phyloP scores from a whole-genome alignment of 805 yeast species.

The Wickerhamiella parazyma region DNA sequence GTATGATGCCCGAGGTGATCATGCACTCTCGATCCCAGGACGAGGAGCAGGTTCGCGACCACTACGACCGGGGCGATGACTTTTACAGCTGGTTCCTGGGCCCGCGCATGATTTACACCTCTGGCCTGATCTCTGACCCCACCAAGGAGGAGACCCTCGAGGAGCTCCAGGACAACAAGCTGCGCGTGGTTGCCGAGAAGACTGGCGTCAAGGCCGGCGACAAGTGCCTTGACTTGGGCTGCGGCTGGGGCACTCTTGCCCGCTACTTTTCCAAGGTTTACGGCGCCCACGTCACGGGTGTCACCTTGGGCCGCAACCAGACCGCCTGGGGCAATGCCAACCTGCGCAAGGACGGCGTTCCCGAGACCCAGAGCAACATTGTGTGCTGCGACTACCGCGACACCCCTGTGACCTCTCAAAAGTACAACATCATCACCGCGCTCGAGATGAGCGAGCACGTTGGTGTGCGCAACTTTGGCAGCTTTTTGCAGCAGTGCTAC shows the following conservation, averaged over 20 bases:
- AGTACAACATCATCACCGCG: constrained; percentile 77
- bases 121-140: constrained; percentile 69
- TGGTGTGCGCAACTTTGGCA: constrained; percentile 69
- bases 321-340: constrained; percentile 76
- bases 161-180: constrained; percentile 74
- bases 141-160: constrained; percentile 53
- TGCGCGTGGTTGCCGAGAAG: constrained; percentile 77
- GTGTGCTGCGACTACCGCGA: constrained; percentile 84
- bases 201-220: constrained; percentile 63
- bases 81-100: constrained; percentile 90
- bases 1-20: constrained; percentile 86
- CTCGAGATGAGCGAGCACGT: constrained; percentile 95
- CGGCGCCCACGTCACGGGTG: constrained; percentile 79
- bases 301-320: constrained; percentile 82
- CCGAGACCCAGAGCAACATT: constrained; percentile 55
- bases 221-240: constrained; percentile 68
- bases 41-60: constrained; percentile 92
- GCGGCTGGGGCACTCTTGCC: constrained; percentile 95
- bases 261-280: constrained; percentile 67
- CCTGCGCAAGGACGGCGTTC: constrained; percentile 54
- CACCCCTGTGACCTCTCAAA: constrained; percentile 53
- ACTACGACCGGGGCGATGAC: constrained; percentile 93
- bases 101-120: constrained; percentile 87
- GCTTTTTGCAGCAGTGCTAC: constrained; percentile 66
- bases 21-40: constrained; percentile 88